Conservation (phyloP, 208 protist genomes). For the Crithidia fasciculata region DNA sequence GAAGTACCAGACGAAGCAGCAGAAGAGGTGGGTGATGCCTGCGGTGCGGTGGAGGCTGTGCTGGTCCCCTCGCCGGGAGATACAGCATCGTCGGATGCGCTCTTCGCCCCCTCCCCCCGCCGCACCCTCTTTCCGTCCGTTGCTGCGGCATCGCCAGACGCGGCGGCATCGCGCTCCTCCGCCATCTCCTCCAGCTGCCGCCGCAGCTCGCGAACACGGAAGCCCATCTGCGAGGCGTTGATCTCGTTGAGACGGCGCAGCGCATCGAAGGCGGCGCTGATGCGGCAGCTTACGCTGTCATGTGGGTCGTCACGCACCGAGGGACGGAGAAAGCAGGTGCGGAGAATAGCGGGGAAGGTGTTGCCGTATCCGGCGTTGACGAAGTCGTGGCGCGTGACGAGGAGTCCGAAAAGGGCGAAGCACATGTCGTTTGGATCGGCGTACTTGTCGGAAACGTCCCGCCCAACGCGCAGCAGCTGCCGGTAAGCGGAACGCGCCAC, state of each 20-base stretch:
- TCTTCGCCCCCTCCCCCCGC: background rate
- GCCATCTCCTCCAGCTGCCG: conserved; percentile 19
- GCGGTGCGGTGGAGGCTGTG: no score
- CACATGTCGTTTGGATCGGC: conserved; percentile 63
- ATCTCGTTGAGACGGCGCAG: conserved; percentile 63
- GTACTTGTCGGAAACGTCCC: conserved; percentile 39
- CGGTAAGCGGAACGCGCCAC: conserved; percentile 72
- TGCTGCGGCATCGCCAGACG: background rate
- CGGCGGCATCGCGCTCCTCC: background rate
- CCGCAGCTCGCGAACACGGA: conserved; percentile 34
- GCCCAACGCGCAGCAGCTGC: conserved; percentile 62
- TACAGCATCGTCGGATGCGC: no score
- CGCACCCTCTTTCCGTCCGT: background rate
- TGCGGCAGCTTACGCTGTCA: conserved; percentile 50
- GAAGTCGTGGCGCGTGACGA: conserved; percentile 66
- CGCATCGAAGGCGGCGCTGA: conserved; percentile 61
- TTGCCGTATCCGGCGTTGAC: conserved; percentile 70
- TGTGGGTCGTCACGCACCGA: conserved; percentile 41
- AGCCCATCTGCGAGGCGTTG: conserved; percentile 25
- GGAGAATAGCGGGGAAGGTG: conserved; percentile 43
- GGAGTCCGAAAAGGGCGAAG: conserved; percentile 75
- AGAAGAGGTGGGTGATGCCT: background rate
- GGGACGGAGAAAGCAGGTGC: conserved; percentile 66
- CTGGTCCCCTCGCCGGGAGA: no score
- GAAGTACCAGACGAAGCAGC: background rate